phyloP scores from a whole-genome alignment of 495 filamentous ascomycete genomes.

The Cetradonia linearis region DNA sequence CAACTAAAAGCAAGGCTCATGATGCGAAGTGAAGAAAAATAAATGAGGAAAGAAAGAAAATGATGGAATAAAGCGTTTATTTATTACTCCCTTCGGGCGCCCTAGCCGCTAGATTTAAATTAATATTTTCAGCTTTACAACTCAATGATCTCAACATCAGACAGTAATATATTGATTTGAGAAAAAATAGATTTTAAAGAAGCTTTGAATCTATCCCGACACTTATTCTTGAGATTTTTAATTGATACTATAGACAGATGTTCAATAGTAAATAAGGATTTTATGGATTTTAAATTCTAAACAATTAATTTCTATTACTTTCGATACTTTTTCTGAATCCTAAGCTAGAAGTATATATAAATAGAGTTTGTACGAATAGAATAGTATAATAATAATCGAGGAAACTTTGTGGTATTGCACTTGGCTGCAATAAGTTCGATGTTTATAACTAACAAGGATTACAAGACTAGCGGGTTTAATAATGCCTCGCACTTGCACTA shows the following conservation, averaged over 20 bases:
- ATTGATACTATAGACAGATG: too few species aligned
- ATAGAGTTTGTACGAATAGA: too few species aligned
- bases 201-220: neutral
- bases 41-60: neutral
- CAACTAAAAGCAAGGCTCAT: conserved; percentile 8
- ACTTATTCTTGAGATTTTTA: too few species aligned
- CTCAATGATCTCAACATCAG: neutral
- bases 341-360: too few species aligned
- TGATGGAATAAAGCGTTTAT: neutral
- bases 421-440: too few species aligned
- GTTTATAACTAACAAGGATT: too few species aligned
- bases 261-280: neutral
- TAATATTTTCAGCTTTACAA: neutral
- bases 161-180: neutral
- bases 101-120: neutral
- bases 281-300: neutral
- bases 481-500: too few species aligned
- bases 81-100: neutral
- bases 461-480: too few species aligned
- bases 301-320: too few species aligned
- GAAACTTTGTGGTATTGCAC: too few species aligned
- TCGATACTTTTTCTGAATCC: too few species aligned
- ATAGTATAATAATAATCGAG: too few species aligned
- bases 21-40: neutral
- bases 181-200: neutral